These are phyloP conservation scores for Hylodesmum podocarpum DNA, from an alignment of 306 rosid genomes.

Conservation along the genomic window DNA sequence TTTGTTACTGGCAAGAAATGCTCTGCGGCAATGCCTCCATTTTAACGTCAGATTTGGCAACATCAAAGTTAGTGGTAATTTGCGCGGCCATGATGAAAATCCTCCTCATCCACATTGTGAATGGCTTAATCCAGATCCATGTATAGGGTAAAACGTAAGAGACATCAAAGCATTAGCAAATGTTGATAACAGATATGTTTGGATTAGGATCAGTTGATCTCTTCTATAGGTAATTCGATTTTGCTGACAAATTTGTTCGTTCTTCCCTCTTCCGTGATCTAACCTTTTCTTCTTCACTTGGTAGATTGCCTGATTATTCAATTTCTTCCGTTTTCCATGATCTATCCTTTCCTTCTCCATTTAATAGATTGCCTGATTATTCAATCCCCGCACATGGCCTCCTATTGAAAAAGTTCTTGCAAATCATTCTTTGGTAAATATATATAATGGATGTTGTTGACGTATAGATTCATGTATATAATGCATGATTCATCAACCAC, in stretches of 20 bases:
- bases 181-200: conserved; percentile 58
- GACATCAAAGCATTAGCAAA: conserved; percentile 46
- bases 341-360: background rate
- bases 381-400: background rate
- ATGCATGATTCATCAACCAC: background rate
- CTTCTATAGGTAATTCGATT: background rate
- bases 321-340: conserved; percentile 8
- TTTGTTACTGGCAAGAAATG: background rate
- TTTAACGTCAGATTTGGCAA: conserved; percentile 12
- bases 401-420: background rate
- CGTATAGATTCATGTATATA: background rate
- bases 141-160: conserved; percentile 43
- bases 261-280: conserved; percentile 8
- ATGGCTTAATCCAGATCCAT: conserved; percentile 34
- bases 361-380: background rate
- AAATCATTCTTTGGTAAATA: background rate
- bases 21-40: background rate
- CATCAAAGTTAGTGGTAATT: conserved; percentile 7
- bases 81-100: conserved; percentile 13
- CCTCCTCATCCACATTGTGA: background rate
- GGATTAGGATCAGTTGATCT: conserved; percentile 22
- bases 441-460: background rate
- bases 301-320: background rate
- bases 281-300: background rate
- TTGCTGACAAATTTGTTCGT: conserved; percentile 27